Percentiles rank a stretch among this genome's conserved stretches.
These are phyloP conservation scores for Linanthus parryae DNA, from an alignment of 148 eudicot genomes.

Conservation along the genomic window DNA sequence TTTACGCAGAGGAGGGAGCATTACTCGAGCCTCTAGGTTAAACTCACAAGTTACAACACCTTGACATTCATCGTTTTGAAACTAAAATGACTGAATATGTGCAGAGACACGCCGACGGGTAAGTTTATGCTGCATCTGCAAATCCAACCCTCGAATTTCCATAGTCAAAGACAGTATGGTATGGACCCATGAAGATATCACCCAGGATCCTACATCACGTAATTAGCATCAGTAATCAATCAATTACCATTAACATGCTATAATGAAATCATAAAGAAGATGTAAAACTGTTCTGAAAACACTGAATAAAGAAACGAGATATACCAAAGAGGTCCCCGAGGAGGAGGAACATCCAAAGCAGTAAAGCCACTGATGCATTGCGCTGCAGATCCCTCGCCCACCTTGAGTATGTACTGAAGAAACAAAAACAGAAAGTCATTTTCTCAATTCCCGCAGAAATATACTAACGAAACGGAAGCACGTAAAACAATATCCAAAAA, in stretches of 20 bases:
- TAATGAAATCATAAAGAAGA: background rate
- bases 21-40: too few species aligned
- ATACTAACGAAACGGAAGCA: too few species aligned
- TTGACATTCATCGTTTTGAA: background rate
- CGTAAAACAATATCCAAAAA: too few species aligned
- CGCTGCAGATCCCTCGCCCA: slow-evolving; percentile 69
- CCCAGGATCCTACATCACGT: slow-evolving; percentile 77
- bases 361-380: slow-evolving; percentile 92
- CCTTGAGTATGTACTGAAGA: slow-evolving; percentile 73
- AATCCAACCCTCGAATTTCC: slow-evolving; percentile 73
- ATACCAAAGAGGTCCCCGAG: slow-evolving; percentile 93
- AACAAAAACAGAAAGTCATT: background rate
- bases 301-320: background rate
- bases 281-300: background rate
- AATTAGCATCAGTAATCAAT: background rate
- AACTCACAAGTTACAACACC: background rate
- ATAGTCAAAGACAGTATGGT: slow-evolving; percentile 83
- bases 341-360: slow-evolving; percentile 80
- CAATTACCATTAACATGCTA: background rate
- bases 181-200: slow-evolving; percentile 87
- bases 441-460: slow-evolving; percentile 2
- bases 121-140: slow-evolving; percentile 64
- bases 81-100: too few species aligned
- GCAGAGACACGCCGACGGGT: background rate
- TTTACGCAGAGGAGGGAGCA: too few species aligned